phyloP scores from a whole-genome alignment of 495 filamentous ascomycete genomes.

The Choiromyces venosus region DNA sequence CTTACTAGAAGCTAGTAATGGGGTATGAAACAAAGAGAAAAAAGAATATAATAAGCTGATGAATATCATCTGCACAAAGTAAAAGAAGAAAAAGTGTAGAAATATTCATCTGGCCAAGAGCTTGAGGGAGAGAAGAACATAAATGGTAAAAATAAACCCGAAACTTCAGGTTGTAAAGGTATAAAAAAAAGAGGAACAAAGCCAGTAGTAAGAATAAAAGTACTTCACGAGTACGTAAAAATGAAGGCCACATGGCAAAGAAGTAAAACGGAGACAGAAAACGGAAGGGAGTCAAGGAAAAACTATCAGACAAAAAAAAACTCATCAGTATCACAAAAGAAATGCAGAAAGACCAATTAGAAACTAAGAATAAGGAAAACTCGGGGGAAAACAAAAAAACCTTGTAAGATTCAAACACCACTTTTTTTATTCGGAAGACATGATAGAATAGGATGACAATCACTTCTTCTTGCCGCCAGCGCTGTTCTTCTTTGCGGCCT shows the following conservation, averaged over 20 bases:
- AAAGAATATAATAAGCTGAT: slow-evolving; percentile 6
- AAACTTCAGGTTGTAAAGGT: background rate
- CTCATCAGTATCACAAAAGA: slow-evolving; percentile 42
- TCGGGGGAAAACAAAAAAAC: background rate
- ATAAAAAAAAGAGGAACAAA: background rate
- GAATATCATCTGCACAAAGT: slow-evolving; percentile 3
- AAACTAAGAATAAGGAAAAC: slow-evolving; percentile 5
- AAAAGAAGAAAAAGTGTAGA: background rate
- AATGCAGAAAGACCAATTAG: slow-evolving; percentile 41
- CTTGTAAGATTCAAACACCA: background rate
- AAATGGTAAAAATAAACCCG: slow-evolving; percentile 3
- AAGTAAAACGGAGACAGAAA: slow-evolving; percentile 34
- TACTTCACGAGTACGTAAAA: slow-evolving; percentile 4
- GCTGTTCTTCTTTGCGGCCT: slow-evolving; percentile 27
- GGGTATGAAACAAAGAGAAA: slow-evolving; percentile 8
- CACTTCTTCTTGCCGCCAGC: slow-evolving; percentile 17
- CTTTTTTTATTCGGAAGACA: slow-evolving; percentile 14
- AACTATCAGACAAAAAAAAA: slow-evolving; percentile 43
- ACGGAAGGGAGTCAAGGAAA: slow-evolving; percentile 32
- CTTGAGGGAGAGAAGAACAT: slow-evolving; percentile 3
- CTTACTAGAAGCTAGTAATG: slow-evolving; percentile 1
- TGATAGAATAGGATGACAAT: background rate
- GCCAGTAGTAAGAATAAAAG: slow-evolving; percentile 4
- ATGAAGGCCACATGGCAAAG: slow-evolving; percentile 4
- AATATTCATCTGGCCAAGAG: background rate